Evolutionary conservation across 208 protist species (phyloP).

Genomic region (Phytomonas sp.): DNA sequence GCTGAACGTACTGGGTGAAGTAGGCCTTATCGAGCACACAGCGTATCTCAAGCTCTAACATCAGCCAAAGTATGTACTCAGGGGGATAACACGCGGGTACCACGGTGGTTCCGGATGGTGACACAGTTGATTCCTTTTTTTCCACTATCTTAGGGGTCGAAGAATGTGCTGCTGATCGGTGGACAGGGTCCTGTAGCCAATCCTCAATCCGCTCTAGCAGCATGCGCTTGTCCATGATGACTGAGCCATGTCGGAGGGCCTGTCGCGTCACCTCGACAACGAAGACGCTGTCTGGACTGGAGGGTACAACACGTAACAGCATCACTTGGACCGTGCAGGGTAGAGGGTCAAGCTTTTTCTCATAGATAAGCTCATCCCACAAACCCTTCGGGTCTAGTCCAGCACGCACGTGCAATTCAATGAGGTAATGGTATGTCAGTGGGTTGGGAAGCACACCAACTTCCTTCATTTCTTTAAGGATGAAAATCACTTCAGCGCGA

Average conservation of each 20-base stretch:
- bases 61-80: slow-evolving; percentile 71
- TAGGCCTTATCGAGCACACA: slow-evolving; percentile 69
- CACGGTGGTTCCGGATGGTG: not conserved
- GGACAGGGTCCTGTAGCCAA: slow-evolving; percentile 25
- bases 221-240: slow-evolving; percentile 59
- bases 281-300: slow-evolving; percentile 34
- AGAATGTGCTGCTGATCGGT: too few relatives aligned
- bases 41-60: slow-evolving; percentile 77
- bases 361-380: slow-evolving; percentile 58
- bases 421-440: slow-evolving; percentile 76
- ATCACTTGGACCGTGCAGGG: slow-evolving; percentile 59
- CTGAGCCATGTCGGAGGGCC: slow-evolving; percentile 39
- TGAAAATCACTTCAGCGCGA: slow-evolving; percentile 41
- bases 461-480: slow-evolving; percentile 48
- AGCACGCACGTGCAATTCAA: slow-evolving; percentile 72
- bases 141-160: too few relatives aligned
- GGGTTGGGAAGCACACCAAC: slow-evolving; percentile 28
- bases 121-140: too few relatives aligned
- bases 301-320: slow-evolving; percentile 57
- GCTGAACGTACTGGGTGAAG: slow-evolving; percentile 70
- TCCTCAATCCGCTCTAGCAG: slow-evolving; percentile 53
- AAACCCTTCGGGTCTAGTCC: slow-evolving; percentile 51
- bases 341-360: slow-evolving; percentile 33
- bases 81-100: slow-evolving; percentile 57
- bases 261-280: slow-evolving; percentile 61